phyloP scores from a whole-genome alignment of 805 yeast species.

The Cyberlindnera subsufficiens region DNA sequence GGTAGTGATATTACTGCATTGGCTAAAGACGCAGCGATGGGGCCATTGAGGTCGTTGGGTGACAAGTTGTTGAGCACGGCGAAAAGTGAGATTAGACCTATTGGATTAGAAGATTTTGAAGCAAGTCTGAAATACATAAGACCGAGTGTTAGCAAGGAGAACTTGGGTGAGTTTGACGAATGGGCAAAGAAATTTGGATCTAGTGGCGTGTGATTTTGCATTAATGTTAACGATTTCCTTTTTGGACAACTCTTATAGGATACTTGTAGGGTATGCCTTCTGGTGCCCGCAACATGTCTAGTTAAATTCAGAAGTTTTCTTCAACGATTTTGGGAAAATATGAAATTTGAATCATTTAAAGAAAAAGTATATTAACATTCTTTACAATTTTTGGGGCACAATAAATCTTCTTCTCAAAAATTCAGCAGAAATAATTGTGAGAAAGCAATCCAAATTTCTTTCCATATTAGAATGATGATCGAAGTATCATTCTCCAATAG shows the following conservation, averaged over 20 bases:
- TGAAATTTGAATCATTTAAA: too few relatives aligned
- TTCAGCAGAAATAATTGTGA: background rate
- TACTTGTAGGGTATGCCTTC: too few relatives aligned
- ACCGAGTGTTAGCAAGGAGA: slow-evolving; percentile 84
- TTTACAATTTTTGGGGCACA: background rate
- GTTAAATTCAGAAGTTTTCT: too few relatives aligned
- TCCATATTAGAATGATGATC: background rate
- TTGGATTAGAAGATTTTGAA: slow-evolving; percentile 68
- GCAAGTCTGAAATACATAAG: slow-evolving; percentile 72
- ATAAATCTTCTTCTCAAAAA: background rate
- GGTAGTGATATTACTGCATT: slow-evolving; percentile 93
- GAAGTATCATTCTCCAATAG: too few relatives aligned
- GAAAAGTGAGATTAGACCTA: slow-evolving; percentile 75
- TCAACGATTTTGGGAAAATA: too few relatives aligned
- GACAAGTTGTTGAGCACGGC: slow-evolving; percentile 68
- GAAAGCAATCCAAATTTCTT: background rate
- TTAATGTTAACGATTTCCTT: background rate
- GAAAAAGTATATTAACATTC: too few relatives aligned
- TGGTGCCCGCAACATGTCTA: too few relatives aligned
- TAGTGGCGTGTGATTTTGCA: slow-evolving; percentile 62
- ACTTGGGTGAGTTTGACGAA: slow-evolving; percentile 70
- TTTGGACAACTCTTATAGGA: background rate
- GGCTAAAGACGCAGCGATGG: slow-evolving; percentile 98
- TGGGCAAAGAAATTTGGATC: slow-evolving; percentile 91
- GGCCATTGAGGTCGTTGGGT: slow-evolving; percentile 86